phyloP scores from a whole-genome alignment of 306 rosid genomes.

The Erythrophleum fordii region DNA sequence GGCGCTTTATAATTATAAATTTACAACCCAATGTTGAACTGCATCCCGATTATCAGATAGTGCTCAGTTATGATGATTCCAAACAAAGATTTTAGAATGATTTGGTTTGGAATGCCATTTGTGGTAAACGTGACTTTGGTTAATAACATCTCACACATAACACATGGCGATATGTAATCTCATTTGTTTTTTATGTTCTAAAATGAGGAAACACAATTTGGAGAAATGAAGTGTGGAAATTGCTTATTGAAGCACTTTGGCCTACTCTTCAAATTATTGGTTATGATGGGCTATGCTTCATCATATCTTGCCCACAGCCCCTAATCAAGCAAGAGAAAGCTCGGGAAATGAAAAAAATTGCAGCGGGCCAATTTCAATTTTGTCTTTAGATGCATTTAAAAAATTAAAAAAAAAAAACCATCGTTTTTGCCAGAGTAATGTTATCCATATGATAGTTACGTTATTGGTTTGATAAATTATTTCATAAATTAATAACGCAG shows the following conservation, averaged over 20 bases:
- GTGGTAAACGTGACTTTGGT: neutral
- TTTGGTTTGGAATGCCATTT: neutral
- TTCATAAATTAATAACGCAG: neutral
- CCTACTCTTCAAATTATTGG: neutral
- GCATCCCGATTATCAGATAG: no score
- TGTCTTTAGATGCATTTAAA: neutral
- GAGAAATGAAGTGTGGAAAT: neutral
- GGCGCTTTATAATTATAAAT: neutral
- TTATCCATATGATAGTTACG: no score
- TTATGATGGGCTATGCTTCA: conserved; percentile 1
- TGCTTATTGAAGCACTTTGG: no score
- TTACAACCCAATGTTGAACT: no score
- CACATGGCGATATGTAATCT: neutral
- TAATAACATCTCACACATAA: neutral
- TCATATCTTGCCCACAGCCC: neutral
- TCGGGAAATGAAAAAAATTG: neutral
- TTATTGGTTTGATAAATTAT: neutral
- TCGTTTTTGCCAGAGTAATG: no score
- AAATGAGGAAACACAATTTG: neutral
- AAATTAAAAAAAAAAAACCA: no score
- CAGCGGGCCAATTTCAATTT: neutral
- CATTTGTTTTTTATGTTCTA: neutral
- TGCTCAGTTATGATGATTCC: neutral
- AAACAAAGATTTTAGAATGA: neutral
- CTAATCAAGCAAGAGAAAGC: neutral